These are phyloP conservation scores for Eucalyptus polybractea DNA, from an alignment of 345 rosid genomes.

Conservation along the genomic window DNA sequence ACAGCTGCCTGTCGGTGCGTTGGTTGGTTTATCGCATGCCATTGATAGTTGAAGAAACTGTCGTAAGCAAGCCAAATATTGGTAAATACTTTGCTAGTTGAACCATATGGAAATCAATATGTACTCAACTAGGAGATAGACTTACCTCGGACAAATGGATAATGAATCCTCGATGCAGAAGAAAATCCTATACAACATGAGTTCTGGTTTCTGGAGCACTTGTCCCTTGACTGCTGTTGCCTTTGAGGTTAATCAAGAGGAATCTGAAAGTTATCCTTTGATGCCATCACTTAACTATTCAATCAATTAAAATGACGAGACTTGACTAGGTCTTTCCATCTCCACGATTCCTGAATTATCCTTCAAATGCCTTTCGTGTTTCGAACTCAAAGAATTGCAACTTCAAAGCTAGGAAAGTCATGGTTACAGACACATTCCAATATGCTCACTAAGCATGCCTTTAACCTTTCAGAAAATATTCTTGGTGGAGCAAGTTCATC, in stretches of 20 bases:
- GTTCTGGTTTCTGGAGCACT: not conserved
- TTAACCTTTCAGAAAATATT: not conserved
- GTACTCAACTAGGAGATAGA: not conserved
- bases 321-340: not conserved
- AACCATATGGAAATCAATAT: not conserved
- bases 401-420: not conserved
- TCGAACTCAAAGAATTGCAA: not conserved
- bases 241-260: not conserved
- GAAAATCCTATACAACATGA: not conserved
- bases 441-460: not conserved
- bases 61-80: not conserved
- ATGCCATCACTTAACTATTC: not conserved
- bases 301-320: not conserved
- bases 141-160: not conserved
- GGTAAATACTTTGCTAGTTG: not conserved
- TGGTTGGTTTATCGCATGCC: not conserved
- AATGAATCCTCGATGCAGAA: not conserved
- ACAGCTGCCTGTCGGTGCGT: rapidly evolving
- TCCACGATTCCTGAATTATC: not conserved
- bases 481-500: not conserved
- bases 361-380: not conserved
- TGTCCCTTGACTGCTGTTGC: not conserved
- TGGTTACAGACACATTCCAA: not conserved
- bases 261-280: not conserved
- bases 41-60: not conserved